These are phyloP conservation scores for Fusarium praegraminearum DNA, from an alignment of 2,329 filamentous ascomycete species.

Conservation along the genomic window DNA sequence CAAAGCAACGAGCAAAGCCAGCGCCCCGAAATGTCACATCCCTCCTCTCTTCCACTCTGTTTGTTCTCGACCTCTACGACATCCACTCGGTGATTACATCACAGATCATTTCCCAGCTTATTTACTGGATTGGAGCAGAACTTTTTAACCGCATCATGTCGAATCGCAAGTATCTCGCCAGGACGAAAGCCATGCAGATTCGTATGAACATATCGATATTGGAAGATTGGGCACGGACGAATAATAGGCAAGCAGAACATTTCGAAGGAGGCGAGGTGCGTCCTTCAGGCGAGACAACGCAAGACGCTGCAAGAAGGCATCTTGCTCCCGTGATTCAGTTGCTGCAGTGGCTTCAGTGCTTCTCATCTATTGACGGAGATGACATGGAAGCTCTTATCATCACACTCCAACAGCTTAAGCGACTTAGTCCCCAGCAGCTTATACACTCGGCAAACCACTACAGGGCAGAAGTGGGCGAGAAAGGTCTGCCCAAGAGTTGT, in stretches of 20 bases:
- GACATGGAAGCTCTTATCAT: slow-evolving; percentile 89
- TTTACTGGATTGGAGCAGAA: slow-evolving; percentile 97
- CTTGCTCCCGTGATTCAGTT: slow-evolving; percentile 92
- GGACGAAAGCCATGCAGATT: slow-evolving; percentile 99
- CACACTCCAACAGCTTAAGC: slow-evolving; percentile 89
- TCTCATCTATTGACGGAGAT: slow-evolving; percentile 87
- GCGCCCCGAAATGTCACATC: slow-evolving; percentile 97
- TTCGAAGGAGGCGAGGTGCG: slow-evolving; percentile 92
- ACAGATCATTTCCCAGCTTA: slow-evolving; percentile 89
- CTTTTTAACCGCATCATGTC: slow-evolving; percentile 99
- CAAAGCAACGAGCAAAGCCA: slow-evolving; percentile 90
- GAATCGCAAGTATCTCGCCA: slow-evolving; percentile 90
- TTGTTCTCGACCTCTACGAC: slow-evolving; percentile 98
- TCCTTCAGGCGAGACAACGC: slow-evolving; percentile 85
- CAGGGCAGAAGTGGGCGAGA: slow-evolving; percentile 93
- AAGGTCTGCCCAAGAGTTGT: slow-evolving; percentile 86
- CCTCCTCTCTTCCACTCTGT: slow-evolving; percentile 92
- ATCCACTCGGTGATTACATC: slow-evolving; percentile 96
- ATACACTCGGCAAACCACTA: slow-evolving; percentile 95
- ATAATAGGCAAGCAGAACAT: slow-evolving; percentile 94
- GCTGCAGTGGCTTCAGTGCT: slow-evolving; percentile 97
- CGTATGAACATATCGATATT: slow-evolving; percentile 97
- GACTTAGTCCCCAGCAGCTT: slow-evolving; percentile 86
- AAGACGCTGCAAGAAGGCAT: slow-evolving; percentile 86
- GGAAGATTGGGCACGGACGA: slow-evolving; percentile 94